Conservation (phyloP, 1,139 yeast species). For the Fermentozyma sake region DNA sequence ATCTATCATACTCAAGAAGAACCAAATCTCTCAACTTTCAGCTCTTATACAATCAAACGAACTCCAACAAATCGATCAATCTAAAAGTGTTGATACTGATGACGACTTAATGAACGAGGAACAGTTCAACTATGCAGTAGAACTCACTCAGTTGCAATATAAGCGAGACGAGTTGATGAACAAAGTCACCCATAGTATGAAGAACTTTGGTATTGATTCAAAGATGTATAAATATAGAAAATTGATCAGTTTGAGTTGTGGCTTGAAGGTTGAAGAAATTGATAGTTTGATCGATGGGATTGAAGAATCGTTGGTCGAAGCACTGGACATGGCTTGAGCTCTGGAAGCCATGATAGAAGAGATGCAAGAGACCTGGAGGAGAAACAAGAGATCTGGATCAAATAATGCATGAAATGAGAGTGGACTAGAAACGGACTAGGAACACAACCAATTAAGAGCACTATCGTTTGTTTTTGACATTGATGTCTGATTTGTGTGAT, state of each 20-base stretch:
- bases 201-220: conserved; percentile 35
- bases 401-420: too few relatives aligned
- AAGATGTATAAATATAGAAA: conserved; percentile 80
- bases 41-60: conserved; percentile 44
- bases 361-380: too few relatives aligned
- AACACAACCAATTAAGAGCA: too few relatives aligned
- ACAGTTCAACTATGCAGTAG: conserved; percentile 25
- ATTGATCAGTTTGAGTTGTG: conserved; percentile 79
- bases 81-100: conserved; percentile 12
- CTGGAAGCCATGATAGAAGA: too few relatives aligned
- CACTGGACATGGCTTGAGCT: conserved; percentile 1
- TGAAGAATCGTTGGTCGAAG: conserved; percentile 4
- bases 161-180: conserved; percentile 43
- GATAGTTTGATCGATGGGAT: conserved; percentile 55
- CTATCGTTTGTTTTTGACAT: too few relatives aligned
- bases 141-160: conserved; percentile 52
- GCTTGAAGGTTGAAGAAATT: conserved; percentile 72
- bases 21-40: conserved; percentile 51
- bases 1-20: conserved; percentile 21
- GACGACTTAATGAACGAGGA: conserved; percentile 18
- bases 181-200: conserved; percentile 33
- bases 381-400: too few relatives aligned
- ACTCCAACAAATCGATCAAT: conserved; percentile 13
- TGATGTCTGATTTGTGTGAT: too few relatives aligned
- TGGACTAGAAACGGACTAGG: too few relatives aligned